Percentiles rank a stretch among this genome's conserved stretches.
Conservation (phyloP, 306 rosid species). For the Lablab purpureus region DNA sequence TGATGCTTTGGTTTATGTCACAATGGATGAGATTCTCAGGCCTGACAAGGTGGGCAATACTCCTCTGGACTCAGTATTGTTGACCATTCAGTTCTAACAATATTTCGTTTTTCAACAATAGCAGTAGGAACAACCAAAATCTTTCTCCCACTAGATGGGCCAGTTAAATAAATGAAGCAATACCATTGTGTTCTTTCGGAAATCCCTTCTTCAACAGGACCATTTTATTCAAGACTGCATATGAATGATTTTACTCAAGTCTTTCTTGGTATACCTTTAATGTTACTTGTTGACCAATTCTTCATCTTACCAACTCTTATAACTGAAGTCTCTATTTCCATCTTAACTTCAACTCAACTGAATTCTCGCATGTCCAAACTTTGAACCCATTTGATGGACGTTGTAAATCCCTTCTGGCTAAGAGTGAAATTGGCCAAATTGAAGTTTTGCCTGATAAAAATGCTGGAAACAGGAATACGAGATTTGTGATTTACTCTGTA, state of each 20-base stretch:
- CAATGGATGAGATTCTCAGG: constrained; percentile 89
- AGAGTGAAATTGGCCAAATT: constrained; percentile 25
- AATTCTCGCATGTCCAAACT: constrained; percentile 17
- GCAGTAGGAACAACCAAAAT: neutral
- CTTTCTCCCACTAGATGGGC: neutral
- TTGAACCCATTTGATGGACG: neutral
- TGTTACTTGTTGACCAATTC: constrained; percentile 10
- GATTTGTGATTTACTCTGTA: constrained; percentile 14
- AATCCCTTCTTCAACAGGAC: neutral
- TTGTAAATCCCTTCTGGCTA: constrained; percentile 8
- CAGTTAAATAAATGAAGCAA: neutral
- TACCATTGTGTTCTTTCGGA: neutral
- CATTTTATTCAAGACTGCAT: neutral
- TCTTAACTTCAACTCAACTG: neutral
- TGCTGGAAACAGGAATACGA: constrained; percentile 21
- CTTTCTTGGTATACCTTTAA: neutral
- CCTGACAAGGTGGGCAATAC: constrained; percentile 77
- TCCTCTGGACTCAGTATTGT: neutral
- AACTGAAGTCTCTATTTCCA: neutral
- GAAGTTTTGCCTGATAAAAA: constrained; percentile 26
- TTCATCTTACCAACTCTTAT: neutral
- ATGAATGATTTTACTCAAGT: constrained; percentile 16
- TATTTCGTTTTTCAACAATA: constrained; percentile 32
- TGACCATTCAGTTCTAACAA: neutral
- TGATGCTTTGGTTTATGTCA: constrained; percentile 71